Conservation (phyloP, 805 yeast genomes). For the Candida orba region DNA sequence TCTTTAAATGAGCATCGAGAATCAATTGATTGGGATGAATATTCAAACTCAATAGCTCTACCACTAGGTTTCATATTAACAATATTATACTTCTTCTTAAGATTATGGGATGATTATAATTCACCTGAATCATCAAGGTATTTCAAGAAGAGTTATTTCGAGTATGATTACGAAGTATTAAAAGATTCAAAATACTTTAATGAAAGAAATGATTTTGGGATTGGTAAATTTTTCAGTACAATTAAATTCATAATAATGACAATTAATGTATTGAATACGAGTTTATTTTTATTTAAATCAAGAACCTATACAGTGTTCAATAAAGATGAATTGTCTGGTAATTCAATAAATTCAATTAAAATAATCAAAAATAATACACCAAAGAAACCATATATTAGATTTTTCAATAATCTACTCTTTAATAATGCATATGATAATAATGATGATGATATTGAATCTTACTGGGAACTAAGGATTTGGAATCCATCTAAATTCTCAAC, state of each 20-base stretch:
- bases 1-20: constrained; percentile 22
- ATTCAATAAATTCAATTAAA: constrained; percentile 15
- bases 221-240: constrained; percentile 2
- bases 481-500: constrained; percentile 54
- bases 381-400: background rate
- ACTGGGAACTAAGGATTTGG: constrained; percentile 62
- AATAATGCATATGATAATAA: constrained; percentile 4
- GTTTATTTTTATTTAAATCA: constrained; percentile 17
- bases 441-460: constrained; percentile 21
- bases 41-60: constrained; percentile 19
- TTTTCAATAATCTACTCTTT: background rate
- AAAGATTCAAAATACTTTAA: constrained; percentile 18
- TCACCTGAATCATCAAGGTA: background rate
- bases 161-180: constrained; percentile 11
- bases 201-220: constrained; percentile 3
- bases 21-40: constrained; percentile 24
- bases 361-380: constrained; percentile 6
- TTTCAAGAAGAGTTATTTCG: constrained; percentile 2
- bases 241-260: constrained; percentile 11
- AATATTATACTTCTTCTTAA: constrained; percentile 17
- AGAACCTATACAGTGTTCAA: constrained; percentile 21
- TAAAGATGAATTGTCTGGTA: constrained; percentile 12
- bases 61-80: constrained; percentile 21
- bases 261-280: constrained; percentile 17
- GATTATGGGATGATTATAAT: constrained; percentile 20